Evolutionary conservation across 352 stramenopile genomes (phyloP), one percentile per base, ranked within the genome.

Genomic region (Phytophthora lateralis): DNA sequence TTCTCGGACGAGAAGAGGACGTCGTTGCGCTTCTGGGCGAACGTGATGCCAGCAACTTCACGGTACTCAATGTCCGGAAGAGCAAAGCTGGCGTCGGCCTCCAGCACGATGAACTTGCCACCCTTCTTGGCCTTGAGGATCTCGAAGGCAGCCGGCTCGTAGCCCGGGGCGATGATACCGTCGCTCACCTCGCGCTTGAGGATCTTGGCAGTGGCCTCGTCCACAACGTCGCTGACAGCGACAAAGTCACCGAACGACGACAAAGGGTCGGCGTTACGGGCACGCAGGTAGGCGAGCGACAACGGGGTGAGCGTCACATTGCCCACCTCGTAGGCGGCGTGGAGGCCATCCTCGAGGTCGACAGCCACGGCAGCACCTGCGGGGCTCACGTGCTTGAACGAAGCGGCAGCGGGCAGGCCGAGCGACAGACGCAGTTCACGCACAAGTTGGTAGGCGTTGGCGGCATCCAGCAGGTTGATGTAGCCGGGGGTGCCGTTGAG

Each of bases 191-290:
- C 97, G 63, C 96, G 98, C 85, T 99, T 99, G 38, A 99, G 82
- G 62, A 99, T 98, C 71, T 98, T 93, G 15, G 98, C 98, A 2
- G 97, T 99, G 35, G 89, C 94, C 66, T 99, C 97, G 76, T 99
- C 98, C 10, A 99, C 98, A 20, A 98, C 63, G 72, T 99, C 97
- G 20, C 90, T 98, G 18, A 99, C 85, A 26, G 98, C 98, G 26
- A 97, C 98, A 76, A 99, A 99, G 76, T 99, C 98, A 45, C 98
- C 98, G 75, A 99, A 99, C 34, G 89, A 98, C 55, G 91, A 99
- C 89, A 99, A 93, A 20, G 98, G 98, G 71, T 99, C 98, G 6
- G 97, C 97, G 80, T 99, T 99, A 30, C 98, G 87, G 20, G 98
- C 98, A 52, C 98, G 93, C 53, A 99, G 66, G 81, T 99, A 99